Evolutionary conservation across 495 filamentous ascomycete species (phyloP).

Genomic region (Annulohypoxylon bovei): DNA sequence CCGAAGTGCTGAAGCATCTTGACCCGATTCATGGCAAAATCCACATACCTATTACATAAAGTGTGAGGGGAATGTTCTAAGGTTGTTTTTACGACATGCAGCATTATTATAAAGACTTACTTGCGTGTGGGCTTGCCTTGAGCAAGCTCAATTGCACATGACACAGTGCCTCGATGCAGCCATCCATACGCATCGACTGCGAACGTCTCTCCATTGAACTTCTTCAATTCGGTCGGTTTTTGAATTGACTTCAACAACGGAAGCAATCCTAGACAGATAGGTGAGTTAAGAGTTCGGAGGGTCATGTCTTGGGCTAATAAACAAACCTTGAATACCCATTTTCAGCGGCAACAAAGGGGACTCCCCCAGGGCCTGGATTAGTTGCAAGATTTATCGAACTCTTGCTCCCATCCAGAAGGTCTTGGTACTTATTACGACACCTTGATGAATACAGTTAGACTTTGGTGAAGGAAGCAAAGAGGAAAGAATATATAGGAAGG

Average conservation of each 20-base stretch:
- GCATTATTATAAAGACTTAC: slow-evolving; percentile 56
- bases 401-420: slow-evolving; percentile 15
- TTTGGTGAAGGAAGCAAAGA: neutral
- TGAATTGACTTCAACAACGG: slow-evolving; percentile 96
- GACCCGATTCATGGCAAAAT: slow-evolving; percentile 90
- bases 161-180: slow-evolving; percentile 92
- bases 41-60: slow-evolving; percentile 73
- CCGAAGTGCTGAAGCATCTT: slow-evolving; percentile 93
- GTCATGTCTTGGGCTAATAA: neutral
- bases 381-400: neutral
- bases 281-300: slow-evolving; percentile 36
- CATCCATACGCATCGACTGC: slow-evolving; percentile 97
- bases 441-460: neutral
- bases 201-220: slow-evolving; percentile 87
- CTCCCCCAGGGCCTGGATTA: slow-evolving; percentile 13
- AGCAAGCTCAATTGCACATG: slow-evolving; percentile 92
- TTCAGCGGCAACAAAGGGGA: slow-evolving; percentile 42
- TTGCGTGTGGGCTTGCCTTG: slow-evolving; percentile 86
- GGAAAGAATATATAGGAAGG: neutral
- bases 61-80: slow-evolving; percentile 7
- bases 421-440: neutral
- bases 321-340: slow-evolving; percentile 78
- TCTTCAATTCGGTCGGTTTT: slow-evolving; percentile 83
- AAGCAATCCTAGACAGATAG: slow-evolving; percentile 71
- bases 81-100: neutral